phyloP scores from a whole-genome alignment of 257 asterid genomes.

The Petrea volubilis region DNA sequence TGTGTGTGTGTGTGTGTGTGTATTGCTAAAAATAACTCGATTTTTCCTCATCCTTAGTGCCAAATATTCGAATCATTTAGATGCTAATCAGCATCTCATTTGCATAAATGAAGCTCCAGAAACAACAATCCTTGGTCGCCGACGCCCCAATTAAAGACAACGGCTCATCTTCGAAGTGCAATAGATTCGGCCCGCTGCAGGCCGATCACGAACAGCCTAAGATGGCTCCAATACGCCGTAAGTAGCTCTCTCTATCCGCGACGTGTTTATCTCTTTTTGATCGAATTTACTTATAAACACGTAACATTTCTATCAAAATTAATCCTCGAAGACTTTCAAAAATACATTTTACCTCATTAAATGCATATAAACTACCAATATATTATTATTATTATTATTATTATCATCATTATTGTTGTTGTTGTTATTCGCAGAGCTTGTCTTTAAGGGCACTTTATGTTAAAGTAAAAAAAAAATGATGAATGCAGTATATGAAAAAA shows the following conservation, averaged over 20 bases:
- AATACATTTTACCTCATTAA: too few relatives aligned
- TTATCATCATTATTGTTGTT: too few relatives aligned
- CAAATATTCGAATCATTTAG: too few relatives aligned
- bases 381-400: too few relatives aligned
- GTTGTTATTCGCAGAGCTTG: not conserved
- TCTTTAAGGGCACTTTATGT: conserved; percentile 22
- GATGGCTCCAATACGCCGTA: conserved; percentile 78
- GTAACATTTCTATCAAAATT: not conserved
- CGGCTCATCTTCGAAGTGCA: conserved; percentile 61
- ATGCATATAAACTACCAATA: not conserved
- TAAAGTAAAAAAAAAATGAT: conserved; percentile 33
- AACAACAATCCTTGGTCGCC: conserved; percentile 35
- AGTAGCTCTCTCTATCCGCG: too few relatives aligned
- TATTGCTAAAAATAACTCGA: too few relatives aligned
- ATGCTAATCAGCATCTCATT: not conserved
- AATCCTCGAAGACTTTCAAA: too few relatives aligned
- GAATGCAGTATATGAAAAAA: conserved; percentile 9
- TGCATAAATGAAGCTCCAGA: conserved; percentile 48
- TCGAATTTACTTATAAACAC: not conserved
- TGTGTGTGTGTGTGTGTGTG: too few relatives aligned
- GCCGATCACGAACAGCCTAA: conserved; percentile 51
- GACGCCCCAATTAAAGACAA: conserved; percentile 40
- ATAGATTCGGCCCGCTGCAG: conserved; percentile 43
- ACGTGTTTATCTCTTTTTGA: too few relatives aligned
- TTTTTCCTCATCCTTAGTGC: too few relatives aligned